A percentile compares a stretch with the other conserved stretches of the same genome.
These are phyloP conservation scores for Hibiscus tridactylites DNA, from an alignment of 345 rosid genomes.

Conservation along the genomic window DNA sequence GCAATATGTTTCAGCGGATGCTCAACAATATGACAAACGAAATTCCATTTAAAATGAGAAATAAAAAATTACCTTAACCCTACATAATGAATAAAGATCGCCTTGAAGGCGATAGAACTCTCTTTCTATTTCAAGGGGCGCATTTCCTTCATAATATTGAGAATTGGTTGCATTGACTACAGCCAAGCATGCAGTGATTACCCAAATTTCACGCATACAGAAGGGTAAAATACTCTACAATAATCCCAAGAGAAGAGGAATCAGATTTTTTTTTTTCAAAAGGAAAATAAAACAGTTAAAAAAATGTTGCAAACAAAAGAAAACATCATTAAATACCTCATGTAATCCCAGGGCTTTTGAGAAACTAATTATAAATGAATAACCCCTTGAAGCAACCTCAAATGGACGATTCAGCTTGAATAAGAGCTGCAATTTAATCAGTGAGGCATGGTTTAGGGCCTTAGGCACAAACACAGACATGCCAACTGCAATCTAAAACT, in stretches of 20 bases:
- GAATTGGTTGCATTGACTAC: constrained; percentile 63
- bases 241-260: neutral
- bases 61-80: constrained; percentile 59
- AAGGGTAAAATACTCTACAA: constrained; percentile 11
- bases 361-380: constrained; percentile 73
- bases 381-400: constrained; percentile 94
- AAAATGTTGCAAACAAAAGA: neutral
- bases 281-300: neutral
- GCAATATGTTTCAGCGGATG: constrained; percentile 18
- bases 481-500: neutral
- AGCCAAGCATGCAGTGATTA: constrained; percentile 16
- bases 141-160: constrained; percentile 54
- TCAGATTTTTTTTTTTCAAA: neutral
- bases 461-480: neutral
- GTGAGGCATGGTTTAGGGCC: neutral
- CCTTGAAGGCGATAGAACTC: constrained; percentile 89
- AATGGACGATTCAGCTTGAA: constrained; percentile 83
- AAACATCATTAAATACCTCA: constrained; percentile 43
- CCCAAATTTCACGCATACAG: constrained; percentile 52
- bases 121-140: constrained; percentile 63
- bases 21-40: neutral
- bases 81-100: constrained; percentile 87
- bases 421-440: constrained; percentile 53
- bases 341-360: constrained; percentile 56
- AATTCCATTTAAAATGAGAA: constrained; percentile 1